These are phyloP conservation scores for Russula foetens DNA, from an alignment of 768 basidiomycete genomes.

Conservation along the genomic window DNA sequence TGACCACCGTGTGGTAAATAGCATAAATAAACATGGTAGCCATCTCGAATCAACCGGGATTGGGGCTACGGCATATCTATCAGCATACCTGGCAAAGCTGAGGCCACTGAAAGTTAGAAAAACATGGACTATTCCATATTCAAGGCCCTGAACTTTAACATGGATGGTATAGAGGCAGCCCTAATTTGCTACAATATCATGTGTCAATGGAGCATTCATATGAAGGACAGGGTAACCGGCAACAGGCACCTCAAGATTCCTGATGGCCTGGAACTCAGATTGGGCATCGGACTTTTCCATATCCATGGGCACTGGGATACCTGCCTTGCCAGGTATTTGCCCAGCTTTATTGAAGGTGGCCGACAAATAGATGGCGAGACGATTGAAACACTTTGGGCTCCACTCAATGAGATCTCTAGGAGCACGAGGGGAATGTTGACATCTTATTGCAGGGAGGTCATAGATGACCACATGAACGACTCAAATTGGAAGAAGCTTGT, in stretches of 20 bases:
- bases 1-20: background rate
- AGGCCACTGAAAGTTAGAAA: background rate
- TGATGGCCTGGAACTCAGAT: background rate
- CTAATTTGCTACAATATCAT: background rate
- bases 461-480: background rate
- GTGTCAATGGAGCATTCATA: background rate
- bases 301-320: conserved; percentile 3
- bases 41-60: background rate
- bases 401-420: background rate
- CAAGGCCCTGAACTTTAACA: background rate
- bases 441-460: background rate
- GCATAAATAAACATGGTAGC: background rate
- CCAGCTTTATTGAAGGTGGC: background rate
- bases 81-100: background rate
- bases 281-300: background rate
- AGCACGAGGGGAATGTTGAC: conserved; percentile 1
- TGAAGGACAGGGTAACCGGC: background rate
- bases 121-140: background rate
- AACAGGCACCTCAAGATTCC: background rate
- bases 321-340: background rate
- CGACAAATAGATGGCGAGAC: conserved; percentile 4
- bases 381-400: conserved; percentile 5
- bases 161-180: background rate
- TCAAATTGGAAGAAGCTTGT: conserved; percentile 8
- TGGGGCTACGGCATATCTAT: background rate